Base-by-base conservation (phyloP, 305 asterid species). In the Andrographis paniculata region DNA sequence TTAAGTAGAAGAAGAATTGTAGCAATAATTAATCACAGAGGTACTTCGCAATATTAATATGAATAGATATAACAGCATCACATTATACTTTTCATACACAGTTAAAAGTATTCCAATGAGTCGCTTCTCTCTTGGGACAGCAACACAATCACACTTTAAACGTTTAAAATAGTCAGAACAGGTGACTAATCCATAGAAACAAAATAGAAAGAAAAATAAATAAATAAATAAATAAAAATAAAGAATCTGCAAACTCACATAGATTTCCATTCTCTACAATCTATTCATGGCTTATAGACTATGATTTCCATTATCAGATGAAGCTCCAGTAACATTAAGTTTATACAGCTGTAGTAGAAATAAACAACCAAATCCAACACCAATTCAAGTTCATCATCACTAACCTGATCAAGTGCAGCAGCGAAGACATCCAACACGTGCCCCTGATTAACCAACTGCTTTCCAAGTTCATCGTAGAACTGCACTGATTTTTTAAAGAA, bases 381-480 rank as follows among this genome's bases (percentile, higher is more conserved):
- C n/a, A n/a, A n/a, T n/a, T n/a, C 46, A 40, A 55, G 20, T 30
- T 23, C 15, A 48, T n/a, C 21, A 42, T 21, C 45, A 52, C 66
- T 68, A 55, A 91, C 99, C 99, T 87, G 99, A 73, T 87, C 99
- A 42, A 91, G 96, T 50, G 96, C 96, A 55, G 99, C 87, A 28
- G 99, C 99, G 62, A 87, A 87, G 52, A 91, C 67, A 61, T 91
- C 99, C 87, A 92, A 64, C 47, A 79, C 91, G 52, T 92, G 97
- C 48, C 95, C 95, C 72, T 84, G 94, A 54, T 67, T 77, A 54
- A 81, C 93, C 53, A 91, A 74, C 66, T 83, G 95, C 57, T 75
- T 83, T 43, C 86, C 91, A 59, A 92, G 78, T 54, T 87, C 93
- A 65, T 81, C 86, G 11, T 79, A 87, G 78, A 87, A 87, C 45